phyloP scores from a whole-genome alignment of 1,139 yeast genomes.

The Kodamaea sp. region DNA sequence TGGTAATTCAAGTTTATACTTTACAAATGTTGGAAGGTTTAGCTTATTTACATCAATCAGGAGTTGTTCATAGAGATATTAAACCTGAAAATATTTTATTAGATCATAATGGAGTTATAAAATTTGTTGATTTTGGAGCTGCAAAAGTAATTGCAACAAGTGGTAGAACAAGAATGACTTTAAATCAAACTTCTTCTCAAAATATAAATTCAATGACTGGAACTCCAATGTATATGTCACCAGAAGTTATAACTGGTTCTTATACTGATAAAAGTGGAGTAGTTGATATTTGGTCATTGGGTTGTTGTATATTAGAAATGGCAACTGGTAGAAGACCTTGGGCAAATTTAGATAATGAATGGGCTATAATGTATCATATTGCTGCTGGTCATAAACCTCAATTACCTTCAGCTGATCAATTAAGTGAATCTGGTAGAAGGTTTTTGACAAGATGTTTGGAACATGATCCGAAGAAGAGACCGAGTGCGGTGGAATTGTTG shows the following conservation, averaged over 20 bases:
- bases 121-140: constrained; percentile 96
- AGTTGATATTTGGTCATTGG: constrained; percentile 81
- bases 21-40: constrained; percentile 93
- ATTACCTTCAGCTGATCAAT: constrained; percentile 74
- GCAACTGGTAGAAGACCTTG: constrained; percentile 81
- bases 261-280: constrained; percentile 65
- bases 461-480: constrained; percentile 73
- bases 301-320: constrained; percentile 80
- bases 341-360: constrained; percentile 92
- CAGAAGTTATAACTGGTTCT: constrained; percentile 88
- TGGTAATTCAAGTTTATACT: constrained; percentile 86
- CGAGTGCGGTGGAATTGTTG: constrained; percentile 79
- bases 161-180: constrained; percentile 42
- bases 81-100: constrained; percentile 92
- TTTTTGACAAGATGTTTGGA: constrained; percentile 77
- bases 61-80: constrained; percentile 95
- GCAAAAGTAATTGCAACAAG: constrained; percentile 87
- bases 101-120: constrained; percentile 89
- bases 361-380: constrained; percentile 98
- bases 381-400: constrained; percentile 94
- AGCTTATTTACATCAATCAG: constrained; percentile 90
- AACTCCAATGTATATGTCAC: constrained; percentile 99
- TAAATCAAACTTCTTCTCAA: constrained; percentile 11
- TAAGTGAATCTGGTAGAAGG: constrained; percentile 66
- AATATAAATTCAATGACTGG: constrained; percentile 70